A percentile compares a stretch with the other conserved stretches of the same genome.
phyloP scores from a whole-genome alignment of 1,284 basidiomycete genomes.

The Apiotrichum porosum region DNA sequence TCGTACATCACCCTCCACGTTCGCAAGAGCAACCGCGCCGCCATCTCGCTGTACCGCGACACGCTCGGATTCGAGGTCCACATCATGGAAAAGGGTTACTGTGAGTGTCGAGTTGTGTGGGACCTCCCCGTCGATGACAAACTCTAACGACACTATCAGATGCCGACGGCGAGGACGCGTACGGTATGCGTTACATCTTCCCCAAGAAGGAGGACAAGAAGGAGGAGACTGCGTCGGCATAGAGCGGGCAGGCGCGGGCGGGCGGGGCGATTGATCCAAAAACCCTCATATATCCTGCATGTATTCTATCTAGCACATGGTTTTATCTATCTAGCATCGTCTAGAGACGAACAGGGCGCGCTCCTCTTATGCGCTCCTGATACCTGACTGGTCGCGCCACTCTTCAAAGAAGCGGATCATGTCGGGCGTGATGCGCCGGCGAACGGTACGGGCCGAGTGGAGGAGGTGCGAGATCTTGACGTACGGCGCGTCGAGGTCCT shows the following conservation, averaged over 20 bases:
- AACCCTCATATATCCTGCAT: slow-evolving; percentile 5
- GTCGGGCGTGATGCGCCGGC: slow-evolving; percentile 79
- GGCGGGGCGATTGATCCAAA: not conserved
- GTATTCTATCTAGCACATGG: slow-evolving; percentile 14
- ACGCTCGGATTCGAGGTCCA: slow-evolving; percentile 74
- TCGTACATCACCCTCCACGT: slow-evolving; percentile 77
- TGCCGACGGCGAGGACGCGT: slow-evolving; percentile 88
- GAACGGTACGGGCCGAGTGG: slow-evolving; percentile 65
- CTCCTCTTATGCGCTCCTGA: slow-evolving; percentile 41
- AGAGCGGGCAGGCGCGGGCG: not conserved
- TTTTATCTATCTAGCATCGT: slow-evolving; percentile 7
- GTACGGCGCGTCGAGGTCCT: slow-evolving; percentile 68
- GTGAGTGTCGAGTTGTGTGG: slow-evolving; percentile 53
- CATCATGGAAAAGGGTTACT: slow-evolving; percentile 74
- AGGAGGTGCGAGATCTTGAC: slow-evolving; percentile 73
- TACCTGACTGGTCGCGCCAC: slow-evolving; percentile 54
- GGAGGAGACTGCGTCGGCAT: not conserved
- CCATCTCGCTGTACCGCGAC: slow-evolving; percentile 74
- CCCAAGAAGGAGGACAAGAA: slow-evolving; percentile 15
- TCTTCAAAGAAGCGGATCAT: slow-evolving; percentile 65
- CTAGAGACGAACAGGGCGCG: too few relatives aligned
- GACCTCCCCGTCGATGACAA: not conserved
- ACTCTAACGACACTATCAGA: slow-evolving; percentile 53
- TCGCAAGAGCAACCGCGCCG: slow-evolving; percentile 78
- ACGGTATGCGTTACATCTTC: slow-evolving; percentile 68